Evolutionary conservation across 306 rosid species (phyloP), one percentile per base, ranked within the genome.

Genomic region (Pyrus betulifolia): DNA sequence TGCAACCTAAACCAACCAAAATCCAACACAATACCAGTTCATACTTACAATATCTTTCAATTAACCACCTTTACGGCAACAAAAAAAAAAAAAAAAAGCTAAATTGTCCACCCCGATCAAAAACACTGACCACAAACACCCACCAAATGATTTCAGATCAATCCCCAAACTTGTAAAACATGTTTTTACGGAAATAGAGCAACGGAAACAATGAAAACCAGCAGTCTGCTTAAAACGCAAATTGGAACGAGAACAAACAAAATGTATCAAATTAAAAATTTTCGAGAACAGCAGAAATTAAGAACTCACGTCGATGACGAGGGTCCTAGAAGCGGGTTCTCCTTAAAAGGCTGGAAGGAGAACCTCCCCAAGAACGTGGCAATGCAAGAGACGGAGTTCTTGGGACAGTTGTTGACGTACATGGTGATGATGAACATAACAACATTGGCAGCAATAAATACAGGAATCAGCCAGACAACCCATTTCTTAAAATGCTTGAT

Each of bases 301-400:
- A 61, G 5, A 65, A 86, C 93, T 87, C 72, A 95, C 98, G 98
- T 82, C 28, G 80, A 33, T 1, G 98, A 95, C 4, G 98, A 92
- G 55, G 98, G 98, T 1, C 97, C 98, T 22, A 95, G 87, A 74
- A 95, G 98, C 51, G 97, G 97, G 69, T 92, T 95, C 81, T 95
- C 97, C 57, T 92, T 92, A 57, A 90, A 82, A 46, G 97, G 96
- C 85, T 95, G 98, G 64, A 95, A 92, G 40, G 98, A 90, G 91
- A 95, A 87, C 8, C 98, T 83, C 57, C 91, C 87, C 35, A 95
- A 67, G 72, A 92, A 92, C 23, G 79, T 30, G 12, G 96, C 98
- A 74, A 95, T 77, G 76, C 97, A 95, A 23, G 91, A 85, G 66
- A 86, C 74, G 0, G 97, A 92, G 54, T 92, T 95, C n/a, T 83